Conservation (phyloP, 371 early-diverging fungal species). For the Syncephalastrum contaminatum region DNA sequence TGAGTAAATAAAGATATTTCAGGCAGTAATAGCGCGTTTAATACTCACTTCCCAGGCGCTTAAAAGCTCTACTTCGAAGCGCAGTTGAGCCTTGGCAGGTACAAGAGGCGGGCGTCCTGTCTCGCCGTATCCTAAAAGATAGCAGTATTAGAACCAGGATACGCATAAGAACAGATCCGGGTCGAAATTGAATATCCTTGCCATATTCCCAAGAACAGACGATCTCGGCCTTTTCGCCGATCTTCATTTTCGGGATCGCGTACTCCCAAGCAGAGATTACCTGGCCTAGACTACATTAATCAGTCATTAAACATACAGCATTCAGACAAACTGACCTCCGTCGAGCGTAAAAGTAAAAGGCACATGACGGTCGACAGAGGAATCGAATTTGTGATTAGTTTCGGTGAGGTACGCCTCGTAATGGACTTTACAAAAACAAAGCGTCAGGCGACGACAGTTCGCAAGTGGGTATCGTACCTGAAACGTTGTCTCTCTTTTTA, state of each 20-base stretch:
- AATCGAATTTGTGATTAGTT: constrained; percentile 30
- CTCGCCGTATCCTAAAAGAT: constrained; percentile 52
- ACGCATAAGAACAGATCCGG: background rate
- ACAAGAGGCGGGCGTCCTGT: constrained; percentile 52
- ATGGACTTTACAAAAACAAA: constrained; percentile 23
- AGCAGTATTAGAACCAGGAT: background rate
- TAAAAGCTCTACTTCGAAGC: constrained; percentile 56
- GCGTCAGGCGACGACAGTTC: background rate
- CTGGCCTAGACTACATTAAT: constrained; percentile 24
- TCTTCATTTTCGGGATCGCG: constrained; percentile 60
- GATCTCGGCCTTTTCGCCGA: constrained; percentile 57
- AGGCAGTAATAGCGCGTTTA: background rate
- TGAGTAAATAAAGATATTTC: too few species aligned
- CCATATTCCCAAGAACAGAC: constrained; percentile 57
- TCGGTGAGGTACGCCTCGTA: constrained; percentile 29
- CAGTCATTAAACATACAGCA: background rate
- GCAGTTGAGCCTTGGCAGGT: constrained; percentile 51
- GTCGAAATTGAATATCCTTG: constrained; percentile 14
- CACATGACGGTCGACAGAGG: constrained; percentile 28
- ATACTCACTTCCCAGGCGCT: constrained; percentile 48
- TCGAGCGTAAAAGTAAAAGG: constrained; percentile 11
- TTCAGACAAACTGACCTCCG: constrained; percentile 5
- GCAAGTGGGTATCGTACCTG: too few species aligned
- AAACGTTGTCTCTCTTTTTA: constrained; percentile 8
- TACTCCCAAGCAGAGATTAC: constrained; percentile 62